A percentile compares a stretch with the other conserved stretches of the same genome.
Conservation (phyloP, 2,329 filamentous ascomycete genomes). For the Celoporthe dispersa region DNA sequence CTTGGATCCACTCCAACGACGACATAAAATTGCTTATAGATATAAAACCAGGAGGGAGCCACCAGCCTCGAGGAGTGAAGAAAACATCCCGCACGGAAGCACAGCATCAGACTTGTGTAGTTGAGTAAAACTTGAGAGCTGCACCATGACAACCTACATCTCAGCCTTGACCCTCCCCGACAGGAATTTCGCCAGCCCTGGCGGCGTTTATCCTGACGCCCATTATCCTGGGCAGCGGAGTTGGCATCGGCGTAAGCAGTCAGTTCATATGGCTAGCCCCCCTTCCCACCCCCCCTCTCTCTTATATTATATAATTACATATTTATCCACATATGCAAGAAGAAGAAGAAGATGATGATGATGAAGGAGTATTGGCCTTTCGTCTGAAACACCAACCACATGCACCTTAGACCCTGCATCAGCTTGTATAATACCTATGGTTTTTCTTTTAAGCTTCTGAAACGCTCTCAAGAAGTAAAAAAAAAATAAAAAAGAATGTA, state of each 20-base stretch:
- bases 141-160: conserved; percentile 76
- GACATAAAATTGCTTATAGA: background rate
- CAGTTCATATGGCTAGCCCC: conserved; percentile 37
- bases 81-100: background rate
- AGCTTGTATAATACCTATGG: too few relatives aligned
- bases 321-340: too few relatives aligned
- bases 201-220: conserved; percentile 77
- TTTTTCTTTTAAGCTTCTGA: too few relatives aligned
- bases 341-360: too few relatives aligned
- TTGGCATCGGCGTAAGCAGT: conserved; percentile 73
- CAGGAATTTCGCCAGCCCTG: conserved; percentile 71
- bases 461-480: too few relatives aligned
- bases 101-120: background rate
- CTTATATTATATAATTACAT: too few relatives aligned
- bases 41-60: background rate
- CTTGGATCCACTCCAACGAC: conserved; percentile 4
- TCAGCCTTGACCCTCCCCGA: conserved; percentile 76
- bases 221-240: conserved; percentile 69
- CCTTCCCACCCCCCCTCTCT: too few relatives aligned
- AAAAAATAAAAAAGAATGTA: too few relatives aligned
- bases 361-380: too few relatives aligned
- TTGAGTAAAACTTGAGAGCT: background rate
- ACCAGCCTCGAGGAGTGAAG: too few relatives aligned
- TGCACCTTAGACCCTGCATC: too few relatives aligned
- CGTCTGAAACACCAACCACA: too few relatives aligned